A percentile compares a stretch with the other conserved stretches of the same genome.
Conservation (phyloP, 1,284 basidiomycete species). For the Rhizoctonia solani region DNA sequence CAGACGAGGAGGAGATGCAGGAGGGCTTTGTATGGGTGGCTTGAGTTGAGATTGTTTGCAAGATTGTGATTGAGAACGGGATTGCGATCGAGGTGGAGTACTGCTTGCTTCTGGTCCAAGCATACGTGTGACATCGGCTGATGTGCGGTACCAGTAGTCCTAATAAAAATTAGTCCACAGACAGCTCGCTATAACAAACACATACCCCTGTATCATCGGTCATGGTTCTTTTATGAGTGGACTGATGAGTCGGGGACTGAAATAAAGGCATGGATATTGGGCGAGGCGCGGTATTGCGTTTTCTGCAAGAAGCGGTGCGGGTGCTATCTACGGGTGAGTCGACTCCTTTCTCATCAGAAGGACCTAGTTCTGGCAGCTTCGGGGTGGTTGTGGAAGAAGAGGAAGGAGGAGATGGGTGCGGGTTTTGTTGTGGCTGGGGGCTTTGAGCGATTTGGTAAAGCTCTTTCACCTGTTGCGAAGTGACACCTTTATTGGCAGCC, state of each 20-base stretch:
- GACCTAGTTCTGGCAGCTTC: background rate
- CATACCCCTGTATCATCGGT: background rate
- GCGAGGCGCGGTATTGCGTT: slow-evolving; percentile 2
- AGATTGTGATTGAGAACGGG: slow-evolving; percentile 4
- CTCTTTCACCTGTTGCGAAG: slow-evolving; percentile 24
- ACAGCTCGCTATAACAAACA: background rate
- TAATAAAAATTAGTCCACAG: background rate
- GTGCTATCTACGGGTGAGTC: background rate
- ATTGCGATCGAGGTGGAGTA: background rate
- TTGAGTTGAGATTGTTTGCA: background rate
- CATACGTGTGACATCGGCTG: background rate
- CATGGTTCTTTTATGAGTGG: background rate
- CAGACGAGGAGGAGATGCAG: slow-evolving; percentile 16
- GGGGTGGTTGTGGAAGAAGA: slow-evolving; percentile 12
- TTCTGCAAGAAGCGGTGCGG: background rate
- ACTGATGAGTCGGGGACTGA: background rate
- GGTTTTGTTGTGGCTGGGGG: slow-evolving; percentile 15
- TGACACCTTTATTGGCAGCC: slow-evolving; percentile 20
- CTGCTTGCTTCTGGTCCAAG: background rate
- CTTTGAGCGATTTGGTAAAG: slow-evolving; percentile 24
- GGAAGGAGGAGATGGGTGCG: slow-evolving; percentile 22
- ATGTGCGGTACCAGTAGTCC: slow-evolving; percentile 29
- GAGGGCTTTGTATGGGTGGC: slow-evolving; percentile 6
- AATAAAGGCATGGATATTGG: background rate
- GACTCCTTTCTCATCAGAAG: background rate